These are phyloP conservation scores for Septoria petroselini DNA, from an alignment of 2,329 filamentous ascomycete genomes.

Conservation along the genomic window DNA sequence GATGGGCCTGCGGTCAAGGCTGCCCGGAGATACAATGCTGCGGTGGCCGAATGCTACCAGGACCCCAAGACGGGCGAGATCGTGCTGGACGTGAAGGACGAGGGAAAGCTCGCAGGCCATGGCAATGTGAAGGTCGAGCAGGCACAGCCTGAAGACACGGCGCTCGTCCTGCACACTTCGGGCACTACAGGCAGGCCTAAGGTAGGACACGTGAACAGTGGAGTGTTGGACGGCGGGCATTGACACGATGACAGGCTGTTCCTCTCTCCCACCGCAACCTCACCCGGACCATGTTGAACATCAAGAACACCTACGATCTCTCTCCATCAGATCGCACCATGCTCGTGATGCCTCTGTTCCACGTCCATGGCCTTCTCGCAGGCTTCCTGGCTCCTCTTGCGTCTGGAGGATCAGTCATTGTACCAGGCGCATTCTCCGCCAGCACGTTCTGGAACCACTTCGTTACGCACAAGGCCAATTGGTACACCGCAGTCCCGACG, in stretches of 20 bases:
- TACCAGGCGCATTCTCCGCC: conserved; percentile 76
- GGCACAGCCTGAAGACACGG: conserved; percentile 71
- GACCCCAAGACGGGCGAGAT: conserved; percentile 60
- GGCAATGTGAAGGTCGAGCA: conserved; percentile 48
- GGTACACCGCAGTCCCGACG: conserved; percentile 91
- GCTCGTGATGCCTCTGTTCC: conserved; percentile 88
- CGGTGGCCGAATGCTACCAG: conserved; percentile 85
- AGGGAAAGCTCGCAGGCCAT: conserved; percentile 61
- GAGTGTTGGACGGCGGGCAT: background rate
- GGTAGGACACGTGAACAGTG: conserved; percentile 13
- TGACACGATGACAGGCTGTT: conserved; percentile 52
- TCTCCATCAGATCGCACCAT: conserved; percentile 70
- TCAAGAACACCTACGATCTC: conserved; percentile 72
- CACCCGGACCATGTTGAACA: conserved; percentile 78
- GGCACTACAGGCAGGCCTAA: conserved; percentile 84
- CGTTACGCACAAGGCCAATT: conserved; percentile 69
- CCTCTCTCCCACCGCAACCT: conserved; percentile 79
- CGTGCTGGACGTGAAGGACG: conserved; percentile 72
- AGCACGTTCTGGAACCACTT: conserved; percentile 81
- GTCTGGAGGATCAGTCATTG: conserved; percentile 74
- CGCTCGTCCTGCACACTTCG: conserved; percentile 77
- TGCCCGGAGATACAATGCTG: conserved; percentile 73
- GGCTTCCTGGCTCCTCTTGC: conserved; percentile 74
- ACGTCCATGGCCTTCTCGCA: conserved; percentile 83
- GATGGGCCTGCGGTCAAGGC: conserved; percentile 71